Base-by-base conservation (phyloP, 805 yeast genomes). In the Candida cerambycidarum region DNA sequence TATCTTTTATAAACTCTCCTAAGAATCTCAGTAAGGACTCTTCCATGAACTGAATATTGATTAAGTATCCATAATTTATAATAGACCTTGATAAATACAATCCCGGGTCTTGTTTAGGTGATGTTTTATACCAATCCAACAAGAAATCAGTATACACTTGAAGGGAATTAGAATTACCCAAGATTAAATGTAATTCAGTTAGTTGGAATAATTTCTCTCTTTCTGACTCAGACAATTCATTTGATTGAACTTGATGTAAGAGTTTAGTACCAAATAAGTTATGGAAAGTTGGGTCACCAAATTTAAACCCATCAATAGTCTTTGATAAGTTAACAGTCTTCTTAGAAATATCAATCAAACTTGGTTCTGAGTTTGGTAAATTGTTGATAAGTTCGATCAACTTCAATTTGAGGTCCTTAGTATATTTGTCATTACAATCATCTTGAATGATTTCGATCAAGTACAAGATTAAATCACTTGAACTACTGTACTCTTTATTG, bases 251-350 rank as follows among this genome's bases (percentile, higher is more conserved):
- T 10, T 57, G 66, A 32, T 68, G 69, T 39, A 80, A 63, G 38
- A 88, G 69, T 57, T 86, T 81, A 27, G 72, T 62, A 2, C 96
- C 97, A 46, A 89, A 72, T 9, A 83, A 73, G 51, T 82, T 82
- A 57, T 88, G 89, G 43, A 93, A 67, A 34, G 79, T 80, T 5
- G 84, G 76, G 56, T 89, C 96, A 4, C 96, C 97, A 48, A 77
- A 76, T 42, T 76, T 76, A 41, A 65, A 67, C 3, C 44, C 48
- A 3, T 47, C 51, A 0, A 67, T 69, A 4, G 79, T 69, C 46
- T 72, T 73, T 34, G 90, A 73, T 89, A 96, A 92, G 41, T 75
- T 74, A 39, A 80, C 69, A 41, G 82, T 70, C 41, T 81, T 86
- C 35, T 80, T 80, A 15, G 85, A 75, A 41, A 92, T 74, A 51